phyloP scores from a whole-genome alignment of 495 filamentous ascomycete genomes.

The Neurospora intermedia region DNA sequence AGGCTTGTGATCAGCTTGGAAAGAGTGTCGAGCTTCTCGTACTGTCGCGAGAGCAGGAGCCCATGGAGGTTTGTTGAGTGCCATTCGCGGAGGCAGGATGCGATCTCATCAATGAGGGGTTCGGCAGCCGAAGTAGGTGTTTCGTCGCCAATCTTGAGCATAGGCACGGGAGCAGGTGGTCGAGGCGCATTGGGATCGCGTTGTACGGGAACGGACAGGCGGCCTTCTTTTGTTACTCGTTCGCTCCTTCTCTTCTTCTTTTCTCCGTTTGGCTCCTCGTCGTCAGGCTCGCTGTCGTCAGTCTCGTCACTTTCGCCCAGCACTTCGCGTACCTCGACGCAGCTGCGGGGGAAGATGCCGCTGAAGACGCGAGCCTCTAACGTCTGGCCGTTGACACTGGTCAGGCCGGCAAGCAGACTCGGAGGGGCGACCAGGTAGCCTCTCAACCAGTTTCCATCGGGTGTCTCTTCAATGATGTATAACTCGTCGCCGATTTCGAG shows the following conservation, averaged over 20 bases:
- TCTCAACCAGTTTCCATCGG: conserved; percentile 78
- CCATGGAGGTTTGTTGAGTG: conserved; percentile 95
- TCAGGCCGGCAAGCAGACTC: conserved; percentile 82
- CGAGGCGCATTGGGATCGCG: conserved; percentile 55
- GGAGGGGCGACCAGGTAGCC: conserved; percentile 94
- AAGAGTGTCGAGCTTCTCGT: conserved; percentile 70
- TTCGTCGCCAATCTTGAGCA: conserved; percentile 96
- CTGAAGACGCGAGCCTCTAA: conserved; percentile 93
- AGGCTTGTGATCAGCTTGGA: conserved; percentile 67
- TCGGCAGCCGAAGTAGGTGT: conserved; percentile 79
- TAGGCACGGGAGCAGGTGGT: conserved; percentile 85
- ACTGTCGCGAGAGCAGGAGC: conserved; percentile 71
- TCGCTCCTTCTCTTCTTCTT: conserved; percentile 16
- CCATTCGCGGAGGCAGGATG: conserved; percentile 93
- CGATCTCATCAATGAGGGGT: conserved; percentile 93
- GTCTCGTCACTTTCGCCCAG: conserved; percentile 49
- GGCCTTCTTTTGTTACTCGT: conserved; percentile 19
- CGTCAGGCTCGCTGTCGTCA: conserved; percentile 30
- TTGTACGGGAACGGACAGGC: conserved; percentile 24
- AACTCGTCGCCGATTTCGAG: conserved; percentile 95
- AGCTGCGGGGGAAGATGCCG: conserved; percentile 88
- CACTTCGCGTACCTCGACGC: conserved; percentile 71
- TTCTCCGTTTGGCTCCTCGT: conserved; percentile 14
- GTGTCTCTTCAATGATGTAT: conserved; percentile 94
- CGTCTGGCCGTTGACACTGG: conserved; percentile 82